Conservation (phyloP, 2,329 filamentous ascomycete genomes). For the Chaetomiaceae sp. region DNA sequence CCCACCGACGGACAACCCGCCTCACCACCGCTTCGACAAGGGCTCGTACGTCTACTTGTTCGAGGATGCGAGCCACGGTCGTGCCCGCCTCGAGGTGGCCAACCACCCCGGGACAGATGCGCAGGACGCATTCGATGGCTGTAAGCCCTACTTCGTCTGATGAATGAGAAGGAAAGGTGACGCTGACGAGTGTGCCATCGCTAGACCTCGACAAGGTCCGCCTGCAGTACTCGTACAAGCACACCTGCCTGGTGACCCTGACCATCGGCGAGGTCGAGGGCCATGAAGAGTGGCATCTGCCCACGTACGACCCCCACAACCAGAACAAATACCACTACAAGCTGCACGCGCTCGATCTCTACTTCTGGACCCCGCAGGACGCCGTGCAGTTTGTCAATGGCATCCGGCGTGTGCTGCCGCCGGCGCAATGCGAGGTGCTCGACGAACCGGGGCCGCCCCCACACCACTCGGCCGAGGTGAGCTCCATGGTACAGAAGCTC, state of each 20-base stretch:
- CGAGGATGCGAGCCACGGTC: constrained; percentile 61
- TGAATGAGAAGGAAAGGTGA: not conserved
- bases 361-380: constrained; percentile 72
- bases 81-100: constrained; percentile 68
- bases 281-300: constrained; percentile 66
- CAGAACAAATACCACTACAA: constrained; percentile 75
- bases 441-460: constrained; percentile 55
- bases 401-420: constrained; percentile 57
- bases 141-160: constrained; percentile 44
- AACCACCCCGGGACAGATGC: constrained; percentile 67
- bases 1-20: constrained; percentile 58
- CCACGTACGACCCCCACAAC: constrained; percentile 64
- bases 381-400: constrained; percentile 65
- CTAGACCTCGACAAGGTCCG: constrained; percentile 59
- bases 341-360: constrained; percentile 68
- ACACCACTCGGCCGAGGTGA: constrained; percentile 45
- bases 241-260: constrained; percentile 64
- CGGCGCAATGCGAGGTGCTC: constrained; percentile 53
- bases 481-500: constrained; percentile 65
- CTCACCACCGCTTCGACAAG: constrained; percentile 76
- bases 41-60: constrained; percentile 76
- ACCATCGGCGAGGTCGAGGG: constrained; percentile 50
- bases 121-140: constrained; percentile 75
- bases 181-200: constrained; percentile 18
- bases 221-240: constrained; percentile 66